Evolutionary conservation across 108 stramenopile species (phyloP), one percentile per base, ranked within the genome.

Genomic region (Schizochytrium sp.): DNA sequence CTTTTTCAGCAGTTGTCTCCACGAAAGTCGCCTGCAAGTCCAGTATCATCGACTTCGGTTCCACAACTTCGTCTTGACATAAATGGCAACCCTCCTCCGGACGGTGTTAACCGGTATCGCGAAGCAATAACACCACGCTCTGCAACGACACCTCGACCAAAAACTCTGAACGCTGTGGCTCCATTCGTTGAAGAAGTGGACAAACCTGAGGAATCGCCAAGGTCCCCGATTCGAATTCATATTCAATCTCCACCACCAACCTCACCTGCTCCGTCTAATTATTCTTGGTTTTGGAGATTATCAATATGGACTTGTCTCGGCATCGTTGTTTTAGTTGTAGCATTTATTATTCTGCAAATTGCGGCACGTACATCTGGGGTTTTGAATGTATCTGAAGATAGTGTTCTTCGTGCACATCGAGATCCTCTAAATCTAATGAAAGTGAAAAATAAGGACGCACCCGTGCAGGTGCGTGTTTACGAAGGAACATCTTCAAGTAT

Each of bases 391-490:
- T 83, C 76, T 42, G 10, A 10, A 10, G 76, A 55, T 53, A 55
- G 76, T n/a, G 76, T 83, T n/a, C 76, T 83, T 10, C 50, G 53
- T n/a, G 76, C 76, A 10, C 38, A 55, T 38, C 49, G 55, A 5
- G 76, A 83, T 3, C 76, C 76, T 2, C 55, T 83, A 0, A 55
- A 55, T 17, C 13, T 83, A 10, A 17, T 38, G 2, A 55, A 50
- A 10, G 76, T 55, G 10, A 42, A 13, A 7, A 3, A 83, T 53
- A 0, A 10, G 47, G 40, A 40, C 45, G 76, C n/a, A 5, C 76
- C 76, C 5, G 50, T 83, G 45, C 76, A 83, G 47, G 76, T 83
- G 15, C 49, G 76, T 53, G 5, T 83, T 50, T 83, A 83, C 53
- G 76, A 55, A 49, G 53, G 50, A 1, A 55, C 76, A 0, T 17